Base-by-base conservation (phyloP, 805 yeast species). In the Candida patagonica region DNA sequence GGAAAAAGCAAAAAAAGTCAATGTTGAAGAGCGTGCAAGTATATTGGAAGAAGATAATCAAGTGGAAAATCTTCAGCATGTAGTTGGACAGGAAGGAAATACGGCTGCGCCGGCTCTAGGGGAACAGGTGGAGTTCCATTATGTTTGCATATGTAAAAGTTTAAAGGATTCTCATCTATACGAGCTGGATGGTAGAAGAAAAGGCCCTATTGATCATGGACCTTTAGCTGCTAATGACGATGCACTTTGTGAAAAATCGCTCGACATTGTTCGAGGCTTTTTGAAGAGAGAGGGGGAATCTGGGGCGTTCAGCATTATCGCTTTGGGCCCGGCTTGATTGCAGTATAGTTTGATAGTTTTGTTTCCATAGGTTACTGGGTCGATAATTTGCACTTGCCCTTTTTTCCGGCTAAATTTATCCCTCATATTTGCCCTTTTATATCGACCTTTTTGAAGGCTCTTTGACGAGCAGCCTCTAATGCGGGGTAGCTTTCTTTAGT, bases 151-250 rank as follows among this genome's bases (percentile, higher is more conserved):
- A 51, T 66, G 82, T 8, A 76, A 73, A 50, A 22, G 26, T 26
- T 7, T 17, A 6, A 8, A 12, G 10, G 20, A 20, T 15, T 74
- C 73, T 6, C 74, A 73, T 43, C 54, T 89, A 16, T 84, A 75
- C 52, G 97, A 89, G 60, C 67, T 89, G 26, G 98, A 89, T 55
- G 98, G 98, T 1, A 70, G 97, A 47, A 68, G 94, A 47, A 60
- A 60, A 26, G 92, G 95, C 0, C 86, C 95, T 0, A 67, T 79
- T 26, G 75, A 71, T 43, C 61, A 86, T 30, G 87, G 78, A 4
- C 38, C 49, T 3, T 51, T 59, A 6, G 41, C 44, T 1, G 56
- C 51, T 2, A 63, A 61, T 3, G 78, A 79, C 49, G 67, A 83
- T 25, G 44, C 83, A n/a, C 66, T 68, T 22, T 77, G 76, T 30